These are phyloP conservation scores for Hygrophoropsis aurantiaca DNA, from an alignment of 768 basidiomycete genomes.

Conservation along the genomic window DNA sequence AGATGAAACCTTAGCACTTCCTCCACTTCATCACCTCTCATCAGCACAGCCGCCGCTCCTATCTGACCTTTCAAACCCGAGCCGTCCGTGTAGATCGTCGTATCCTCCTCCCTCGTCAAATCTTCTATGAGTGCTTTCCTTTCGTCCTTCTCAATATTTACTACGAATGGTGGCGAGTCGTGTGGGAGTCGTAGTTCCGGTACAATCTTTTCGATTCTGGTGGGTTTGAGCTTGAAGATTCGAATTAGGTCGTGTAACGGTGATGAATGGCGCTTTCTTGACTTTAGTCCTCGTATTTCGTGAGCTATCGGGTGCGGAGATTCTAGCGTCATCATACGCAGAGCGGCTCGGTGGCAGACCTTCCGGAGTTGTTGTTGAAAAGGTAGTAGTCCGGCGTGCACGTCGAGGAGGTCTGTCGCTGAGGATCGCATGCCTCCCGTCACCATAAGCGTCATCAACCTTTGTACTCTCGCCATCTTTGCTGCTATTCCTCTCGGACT, in stretches of 20 bases:
- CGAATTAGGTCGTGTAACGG: slow-evolving; percentile 22
- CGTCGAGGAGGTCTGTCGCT: slow-evolving; percentile 17
- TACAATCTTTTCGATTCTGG: slow-evolving; percentile 13
- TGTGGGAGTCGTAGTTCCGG: slow-evolving; percentile 7
- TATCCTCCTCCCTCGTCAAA: background rate
- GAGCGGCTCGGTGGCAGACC: slow-evolving; percentile 1
- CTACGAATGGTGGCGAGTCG: slow-evolving; percentile 4
- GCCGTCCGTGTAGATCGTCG: slow-evolving; percentile 27
- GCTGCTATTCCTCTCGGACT: background rate
- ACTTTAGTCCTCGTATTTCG: slow-evolving; percentile 1
- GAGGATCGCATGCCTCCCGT: slow-evolving; percentile 21
- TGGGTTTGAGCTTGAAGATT: slow-evolving; percentile 9
- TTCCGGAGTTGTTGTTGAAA: slow-evolving; percentile 6
- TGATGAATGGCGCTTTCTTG: slow-evolving; percentile 13
- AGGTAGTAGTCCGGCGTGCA: slow-evolving; percentile 15
- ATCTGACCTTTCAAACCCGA: slow-evolving; percentile 24
- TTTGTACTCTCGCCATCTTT: slow-evolving; percentile 17
- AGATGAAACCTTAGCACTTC: slow-evolving; percentile 15
- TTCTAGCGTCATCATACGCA: slow-evolving; percentile 13
- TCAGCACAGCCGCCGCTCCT: slow-evolving; percentile 29
- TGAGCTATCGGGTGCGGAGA: slow-evolving; percentile 13
- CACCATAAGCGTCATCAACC: slow-evolving; percentile 15
- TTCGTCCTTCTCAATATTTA: background rate
- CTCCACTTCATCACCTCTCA: background rate
- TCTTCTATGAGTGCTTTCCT: slow-evolving; percentile 8